These are phyloP conservation scores for Nannizzia gypsea DNA, from an alignment of 2,329 filamentous ascomycete species.

Conservation along the genomic window DNA sequence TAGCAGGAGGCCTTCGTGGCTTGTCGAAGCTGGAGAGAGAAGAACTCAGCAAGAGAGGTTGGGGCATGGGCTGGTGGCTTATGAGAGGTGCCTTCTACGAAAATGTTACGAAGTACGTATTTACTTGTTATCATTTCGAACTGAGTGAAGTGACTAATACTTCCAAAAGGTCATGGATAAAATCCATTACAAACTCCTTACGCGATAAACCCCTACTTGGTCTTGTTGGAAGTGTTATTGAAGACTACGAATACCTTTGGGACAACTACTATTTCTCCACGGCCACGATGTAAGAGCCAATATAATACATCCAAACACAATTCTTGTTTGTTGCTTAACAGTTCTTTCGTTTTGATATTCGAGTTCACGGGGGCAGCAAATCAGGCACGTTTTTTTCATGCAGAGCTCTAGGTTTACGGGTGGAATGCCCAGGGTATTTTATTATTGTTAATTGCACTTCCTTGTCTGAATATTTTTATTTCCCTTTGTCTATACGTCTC, in stretches of 20 bases:
- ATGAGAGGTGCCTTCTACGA: constrained; percentile 98
- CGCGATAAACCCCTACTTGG: constrained; percentile 62
- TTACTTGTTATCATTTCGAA: not conserved
- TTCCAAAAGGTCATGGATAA: constrained; percentile 44
- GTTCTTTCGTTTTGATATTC: not conserved
- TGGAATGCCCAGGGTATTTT: not conserved
- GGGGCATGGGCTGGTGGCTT: constrained; percentile 87
- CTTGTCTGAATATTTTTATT: not conserved
- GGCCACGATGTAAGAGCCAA: constrained; percentile 36
- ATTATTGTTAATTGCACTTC: not conserved
- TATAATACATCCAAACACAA: constrained; percentile 7
- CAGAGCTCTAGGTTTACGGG: not conserved
- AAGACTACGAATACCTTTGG: constrained; percentile 97
- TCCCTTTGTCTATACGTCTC: not conserved
- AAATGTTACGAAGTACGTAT: constrained; percentile 58
- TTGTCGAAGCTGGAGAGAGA: constrained; percentile 78
- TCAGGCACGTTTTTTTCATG: not conserved
- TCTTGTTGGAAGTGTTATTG: constrained; percentile 71
- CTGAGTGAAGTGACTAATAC: constrained; percentile 17
- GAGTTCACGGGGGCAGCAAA: not conserved
- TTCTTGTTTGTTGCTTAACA: not conserved
- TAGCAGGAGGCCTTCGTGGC: constrained; percentile 60
- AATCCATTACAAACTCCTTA: constrained; percentile 59
- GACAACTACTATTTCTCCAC: constrained; percentile 90
- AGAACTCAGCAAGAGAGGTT: constrained; percentile 76